These are phyloP conservation scores for Apiotrichum veenhuisii DNA, from an alignment of 1,284 basidiomycete species.

Conservation along the genomic window DNA sequence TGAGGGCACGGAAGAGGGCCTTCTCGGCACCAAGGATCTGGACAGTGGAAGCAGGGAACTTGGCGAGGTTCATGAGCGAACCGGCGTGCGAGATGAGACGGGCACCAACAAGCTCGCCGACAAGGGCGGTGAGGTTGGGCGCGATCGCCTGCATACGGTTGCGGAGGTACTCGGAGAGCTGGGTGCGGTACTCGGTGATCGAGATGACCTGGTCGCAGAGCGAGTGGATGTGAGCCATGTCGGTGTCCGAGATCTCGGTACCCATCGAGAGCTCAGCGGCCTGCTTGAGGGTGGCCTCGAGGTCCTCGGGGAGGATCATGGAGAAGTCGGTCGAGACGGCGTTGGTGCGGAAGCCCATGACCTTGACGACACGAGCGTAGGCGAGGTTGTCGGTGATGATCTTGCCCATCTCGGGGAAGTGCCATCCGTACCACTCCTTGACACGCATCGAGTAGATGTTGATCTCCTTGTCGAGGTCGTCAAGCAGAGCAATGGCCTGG, in stretches of 20 bases:
- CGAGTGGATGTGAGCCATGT: slow-evolving; percentile 90
- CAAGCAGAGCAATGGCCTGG: slow-evolving; percentile 95
- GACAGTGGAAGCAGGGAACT: slow-evolving; percentile 95
- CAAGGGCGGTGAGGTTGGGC: slow-evolving; percentile 90
- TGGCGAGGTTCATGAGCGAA: slow-evolving; percentile 86
- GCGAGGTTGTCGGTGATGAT: slow-evolving; percentile 96
- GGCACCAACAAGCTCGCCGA: slow-evolving; percentile 95
- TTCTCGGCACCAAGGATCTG: slow-evolving; percentile 99
- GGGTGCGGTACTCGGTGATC: slow-evolving; percentile 87
- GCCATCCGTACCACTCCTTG: slow-evolving; percentile 99
- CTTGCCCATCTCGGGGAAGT: slow-evolving; percentile 99
- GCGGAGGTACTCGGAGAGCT: slow-evolving; percentile 89
- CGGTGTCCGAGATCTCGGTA: slow-evolving; percentile 93
- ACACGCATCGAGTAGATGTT: slow-evolving; percentile 99
- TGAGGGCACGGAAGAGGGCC: slow-evolving; percentile 93
- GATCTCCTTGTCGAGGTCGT: slow-evolving; percentile 98
- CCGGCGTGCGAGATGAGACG: slow-evolving; percentile 95
- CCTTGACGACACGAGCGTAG: slow-evolving; percentile 85
- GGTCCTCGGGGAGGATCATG: slow-evolving; percentile 87
- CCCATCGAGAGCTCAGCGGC: slow-evolving; percentile 98
- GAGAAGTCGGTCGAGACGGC: slow-evolving; percentile 80
- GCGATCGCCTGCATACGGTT: slow-evolving; percentile 98
- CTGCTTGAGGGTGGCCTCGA: slow-evolving; percentile 84
- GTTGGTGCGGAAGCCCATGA: slow-evolving; percentile 94
- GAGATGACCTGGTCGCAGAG: slow-evolving; percentile 96